Conservation (phyloP, 495 filamentous ascomycete species). For the Cercophora newfieldiana region DNA sequence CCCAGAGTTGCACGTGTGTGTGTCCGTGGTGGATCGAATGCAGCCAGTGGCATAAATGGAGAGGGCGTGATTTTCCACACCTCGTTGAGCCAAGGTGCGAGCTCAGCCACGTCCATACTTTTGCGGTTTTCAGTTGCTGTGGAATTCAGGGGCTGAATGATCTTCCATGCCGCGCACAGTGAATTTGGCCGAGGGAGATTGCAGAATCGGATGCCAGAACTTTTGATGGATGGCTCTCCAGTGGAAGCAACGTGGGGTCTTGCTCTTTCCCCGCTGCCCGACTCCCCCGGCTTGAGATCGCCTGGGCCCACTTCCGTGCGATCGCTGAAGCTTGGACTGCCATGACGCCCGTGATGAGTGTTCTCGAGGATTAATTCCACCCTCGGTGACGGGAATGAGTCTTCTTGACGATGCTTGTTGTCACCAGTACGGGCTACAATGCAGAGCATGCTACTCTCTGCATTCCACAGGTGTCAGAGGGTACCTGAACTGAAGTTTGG, state of each 20-base stretch:
- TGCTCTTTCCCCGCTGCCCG: too few relatives aligned
- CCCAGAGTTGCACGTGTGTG: not conserved
- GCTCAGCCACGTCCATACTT: not conserved
- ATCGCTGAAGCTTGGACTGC: not conserved
- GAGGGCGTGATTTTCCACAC: too few relatives aligned
- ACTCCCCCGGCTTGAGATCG: not conserved
- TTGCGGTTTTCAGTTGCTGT: not conserved
- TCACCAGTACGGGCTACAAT: not conserved
- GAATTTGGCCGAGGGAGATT: conserved; percentile 27
- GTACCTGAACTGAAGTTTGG: not conserved
- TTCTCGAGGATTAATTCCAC: not conserved
- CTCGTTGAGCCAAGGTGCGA: not conserved
- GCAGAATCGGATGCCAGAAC: conserved; percentile 1
- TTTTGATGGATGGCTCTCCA: too few relatives aligned
- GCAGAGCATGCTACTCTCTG: not conserved
- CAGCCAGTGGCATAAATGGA: not conserved
- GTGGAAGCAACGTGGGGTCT: not conserved
- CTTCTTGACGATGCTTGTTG: not conserved
- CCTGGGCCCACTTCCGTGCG: not conserved
- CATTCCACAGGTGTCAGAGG: not conserved
- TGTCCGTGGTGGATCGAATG: not conserved
- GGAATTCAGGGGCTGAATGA: not conserved
- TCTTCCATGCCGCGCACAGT: not conserved
- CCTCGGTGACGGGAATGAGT: too few relatives aligned
- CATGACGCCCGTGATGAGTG: not conserved